These are phyloP conservation scores for Pleurostoma richardsiae DNA, from an alignment of 2,329 filamentous ascomycete species.

Conservation along the genomic window DNA sequence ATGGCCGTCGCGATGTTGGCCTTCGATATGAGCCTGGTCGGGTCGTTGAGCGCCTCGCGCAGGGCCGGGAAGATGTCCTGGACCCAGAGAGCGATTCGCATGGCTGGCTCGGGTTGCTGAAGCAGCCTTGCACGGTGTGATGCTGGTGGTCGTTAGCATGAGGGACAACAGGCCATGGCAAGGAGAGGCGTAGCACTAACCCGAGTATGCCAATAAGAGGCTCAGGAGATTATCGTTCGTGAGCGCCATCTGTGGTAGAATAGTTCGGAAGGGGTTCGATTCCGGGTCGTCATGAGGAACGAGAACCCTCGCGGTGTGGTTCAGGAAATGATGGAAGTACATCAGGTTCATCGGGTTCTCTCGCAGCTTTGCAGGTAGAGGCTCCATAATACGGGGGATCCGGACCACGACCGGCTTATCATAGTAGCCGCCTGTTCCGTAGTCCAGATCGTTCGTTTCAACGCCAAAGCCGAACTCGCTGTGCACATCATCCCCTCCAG, in stretches of 20 bases:
- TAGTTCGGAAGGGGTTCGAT: constrained; percentile 47
- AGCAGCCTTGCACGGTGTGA: constrained; percentile 74
- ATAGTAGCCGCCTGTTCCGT: constrained; percentile 62
- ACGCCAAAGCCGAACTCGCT: constrained; percentile 42
- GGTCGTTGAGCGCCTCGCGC: constrained; percentile 58
- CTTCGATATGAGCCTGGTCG: constrained; percentile 60
- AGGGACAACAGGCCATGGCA: neutral
- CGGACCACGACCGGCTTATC: constrained; percentile 59
- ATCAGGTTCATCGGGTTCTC: constrained; percentile 78
- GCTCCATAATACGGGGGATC: constrained; percentile 42
- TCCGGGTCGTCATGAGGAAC: constrained; percentile 46
- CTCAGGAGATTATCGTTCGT: constrained; percentile 68
- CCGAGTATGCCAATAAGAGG: constrained; percentile 72
- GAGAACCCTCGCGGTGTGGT: constrained; percentile 66
- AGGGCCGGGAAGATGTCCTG: constrained; percentile 72
- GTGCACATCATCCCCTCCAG: constrained; percentile 23
- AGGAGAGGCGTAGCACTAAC: constrained; percentile 17
- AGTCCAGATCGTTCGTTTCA: constrained; percentile 40
- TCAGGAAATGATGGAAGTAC: constrained; percentile 62
- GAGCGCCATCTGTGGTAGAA: constrained; percentile 57
- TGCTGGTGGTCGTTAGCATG: constrained; percentile 32
- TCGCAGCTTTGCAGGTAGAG: constrained; percentile 45
- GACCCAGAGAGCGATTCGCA: constrained; percentile 76
- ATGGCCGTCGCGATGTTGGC: constrained; percentile 75
- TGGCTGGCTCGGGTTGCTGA: constrained; percentile 66